Base-by-base conservation (phyloP, 306 rosid species). In the Citrullus colocynthis region DNA sequence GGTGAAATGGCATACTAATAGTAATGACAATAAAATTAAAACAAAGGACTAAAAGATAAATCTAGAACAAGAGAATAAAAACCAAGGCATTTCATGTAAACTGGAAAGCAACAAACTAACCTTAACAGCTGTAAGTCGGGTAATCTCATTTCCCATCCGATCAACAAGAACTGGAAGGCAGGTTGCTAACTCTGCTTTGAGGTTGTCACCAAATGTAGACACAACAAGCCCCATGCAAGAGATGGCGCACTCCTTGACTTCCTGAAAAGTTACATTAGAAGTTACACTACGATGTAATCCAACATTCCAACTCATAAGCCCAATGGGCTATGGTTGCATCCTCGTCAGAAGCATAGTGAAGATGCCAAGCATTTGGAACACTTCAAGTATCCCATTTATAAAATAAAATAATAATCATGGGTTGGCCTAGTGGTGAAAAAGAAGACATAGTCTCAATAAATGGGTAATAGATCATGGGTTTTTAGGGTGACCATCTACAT, bases 121-220 rank as follows among this genome's bases (percentile, higher is more conserved):
- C 98, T 96, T 96, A 78, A 96, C 99, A 63, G 99, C 98, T 58
- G 99, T 96, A 79, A 96, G 97, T 21, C 99, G 89, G 78, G 99
- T 96, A 80, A 96, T 93, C 89, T 96, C 99, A 82, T 96, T 96
- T 67, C 99, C 99, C 99, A 96, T 96, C 80, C 99, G 88, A 88
- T 96, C 98, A 81, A 96, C 98, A 82, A 96, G 97, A 37, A 96
- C 97, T 75, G 99, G 99, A 85, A 96, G 98, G 85, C 99, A 92
- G 39, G 91, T 82, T 77, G 97, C 86, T 85, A 96, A 83, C 80
- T 91, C 98, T 12, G 82, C 82, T 74, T 77, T 86, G 81, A 96
- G 93, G 80, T 90, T 89, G 82, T 96, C 99, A 2, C 99, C 99
- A 86, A 96, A 96, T 60, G 98, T 96, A 42, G 99, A 91, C 85